Conservation (phyloP, 148 eudicot species). For the Dianthus caryophyllus region DNA sequence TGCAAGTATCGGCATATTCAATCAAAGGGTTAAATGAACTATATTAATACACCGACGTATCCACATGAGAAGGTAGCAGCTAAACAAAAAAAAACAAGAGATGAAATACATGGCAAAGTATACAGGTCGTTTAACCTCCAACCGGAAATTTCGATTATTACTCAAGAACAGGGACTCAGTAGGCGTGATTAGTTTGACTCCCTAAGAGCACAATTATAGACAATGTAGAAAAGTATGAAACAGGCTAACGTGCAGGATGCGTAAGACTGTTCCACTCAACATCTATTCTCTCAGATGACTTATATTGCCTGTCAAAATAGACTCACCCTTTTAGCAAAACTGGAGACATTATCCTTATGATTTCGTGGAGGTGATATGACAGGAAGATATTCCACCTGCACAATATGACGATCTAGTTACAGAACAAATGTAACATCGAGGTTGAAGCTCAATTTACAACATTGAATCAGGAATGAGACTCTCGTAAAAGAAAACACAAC, state of each 20-base stretch:
- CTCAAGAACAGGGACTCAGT: not conserved
- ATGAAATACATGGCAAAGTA: not conserved
- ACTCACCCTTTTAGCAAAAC: slow-evolving; percentile 73
- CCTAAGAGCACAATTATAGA: not conserved
- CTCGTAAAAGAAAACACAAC: not conserved
- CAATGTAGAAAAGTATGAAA: not conserved
- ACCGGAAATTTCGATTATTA: not conserved
- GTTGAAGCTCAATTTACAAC: not conserved
- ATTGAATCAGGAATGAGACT: not conserved
- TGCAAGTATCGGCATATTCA: slow-evolving; percentile 40
- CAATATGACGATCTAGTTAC: slow-evolving; percentile 2
- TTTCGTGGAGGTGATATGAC: slow-evolving; percentile 49
- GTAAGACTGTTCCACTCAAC: not conserved
- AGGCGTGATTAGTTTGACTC: not conserved
- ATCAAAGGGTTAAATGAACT: slow-evolving; percentile 5
- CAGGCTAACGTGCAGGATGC: not conserved
- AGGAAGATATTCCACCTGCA: slow-evolving; percentile 89
- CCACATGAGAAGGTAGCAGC: not conserved
- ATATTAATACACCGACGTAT: not conserved
- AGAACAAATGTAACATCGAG: not conserved
- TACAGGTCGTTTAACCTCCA: not conserved
- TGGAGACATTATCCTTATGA: slow-evolving; percentile 57
- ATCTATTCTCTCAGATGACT: not conserved
- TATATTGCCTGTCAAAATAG: not conserved
- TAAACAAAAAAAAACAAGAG: not conserved